A percentile compares a stretch with the other conserved stretches of the same genome.
Evolutionary conservation across 768 basidiomycete species (phyloP).

Genomic region (Lepiota venenata): DNA sequence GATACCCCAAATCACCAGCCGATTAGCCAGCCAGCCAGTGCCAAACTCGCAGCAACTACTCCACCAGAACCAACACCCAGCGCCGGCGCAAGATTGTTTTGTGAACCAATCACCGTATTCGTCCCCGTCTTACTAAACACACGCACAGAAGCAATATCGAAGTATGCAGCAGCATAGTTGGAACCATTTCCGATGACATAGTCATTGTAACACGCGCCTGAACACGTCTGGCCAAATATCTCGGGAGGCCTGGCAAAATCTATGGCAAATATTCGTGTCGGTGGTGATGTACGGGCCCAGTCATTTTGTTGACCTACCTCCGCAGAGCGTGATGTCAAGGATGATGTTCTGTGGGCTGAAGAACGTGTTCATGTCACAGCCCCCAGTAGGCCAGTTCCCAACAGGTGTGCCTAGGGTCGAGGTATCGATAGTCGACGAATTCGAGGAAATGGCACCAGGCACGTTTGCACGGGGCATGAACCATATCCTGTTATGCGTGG

Average conservation of each 20-base stretch:
- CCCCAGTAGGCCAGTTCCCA: conserved; percentile 60
- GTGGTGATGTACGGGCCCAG: conserved; percentile 9
- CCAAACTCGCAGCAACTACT: neutral
- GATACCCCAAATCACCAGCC: neutral
- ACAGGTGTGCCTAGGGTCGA: conserved; percentile 61
- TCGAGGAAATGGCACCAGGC: conserved; percentile 42
- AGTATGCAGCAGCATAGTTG: conserved; percentile 65
- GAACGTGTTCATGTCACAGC: conserved; percentile 50
- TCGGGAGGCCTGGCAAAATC: conserved; percentile 49
- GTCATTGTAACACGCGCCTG: conserved; percentile 65
- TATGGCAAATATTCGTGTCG: conserved; percentile 9
- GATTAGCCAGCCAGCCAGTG: neutral
- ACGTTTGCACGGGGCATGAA: conserved; percentile 55
- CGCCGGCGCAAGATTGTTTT: conserved; percentile 1
- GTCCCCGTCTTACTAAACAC: conserved; percentile 24
- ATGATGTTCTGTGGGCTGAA: conserved; percentile 66
- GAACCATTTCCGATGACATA: conserved; percentile 63
- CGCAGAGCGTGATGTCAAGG: conserved; percentile 73
- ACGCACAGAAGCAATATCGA: conserved; percentile 60
- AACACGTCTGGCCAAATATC: conserved; percentile 59
- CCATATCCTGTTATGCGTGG: conserved; percentile 45
- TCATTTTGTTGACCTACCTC: conserved; percentile 31
- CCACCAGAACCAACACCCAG: neutral
- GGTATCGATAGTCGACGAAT: conserved; percentile 51
- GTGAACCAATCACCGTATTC: conserved; percentile 15